phyloP scores from a whole-genome alignment of 192 early-diverging fungal species.

The Podila epicladia region DNA sequence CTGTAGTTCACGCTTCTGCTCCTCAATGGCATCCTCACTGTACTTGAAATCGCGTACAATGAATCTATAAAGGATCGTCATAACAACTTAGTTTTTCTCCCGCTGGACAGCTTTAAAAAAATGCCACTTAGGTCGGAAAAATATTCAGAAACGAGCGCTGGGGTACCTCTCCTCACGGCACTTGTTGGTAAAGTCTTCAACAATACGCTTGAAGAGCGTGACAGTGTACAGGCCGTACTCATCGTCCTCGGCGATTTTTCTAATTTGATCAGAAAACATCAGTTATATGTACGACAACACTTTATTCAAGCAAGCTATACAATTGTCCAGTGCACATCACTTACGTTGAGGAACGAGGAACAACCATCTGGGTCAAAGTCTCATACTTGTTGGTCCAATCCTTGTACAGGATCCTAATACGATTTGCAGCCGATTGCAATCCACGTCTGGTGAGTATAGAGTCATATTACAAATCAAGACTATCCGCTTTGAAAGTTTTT shows the following conservation, averaged over 20 bases:
- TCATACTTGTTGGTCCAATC: constrained; percentile 94
- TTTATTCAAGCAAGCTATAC: too few species aligned
- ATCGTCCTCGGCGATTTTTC: constrained; percentile 92
- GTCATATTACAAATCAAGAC: not conserved
- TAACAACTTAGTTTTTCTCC: not conserved
- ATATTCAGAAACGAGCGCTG: too few species aligned
- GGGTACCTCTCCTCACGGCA: constrained; percentile 84
- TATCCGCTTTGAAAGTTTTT: not conserved
- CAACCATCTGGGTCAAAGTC: constrained; percentile 91
- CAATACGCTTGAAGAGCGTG: constrained; percentile 88
- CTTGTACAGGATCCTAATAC: constrained; percentile 66
- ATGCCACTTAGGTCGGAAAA: too few species aligned
- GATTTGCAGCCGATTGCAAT: too few species aligned
- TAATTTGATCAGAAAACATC: constrained; percentile 16
- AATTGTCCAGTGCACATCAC: constrained; percentile 6
- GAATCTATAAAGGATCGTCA: constrained; percentile 64
- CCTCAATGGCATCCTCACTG: constrained; percentile 80
- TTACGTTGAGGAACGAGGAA: constrained; percentile 92
- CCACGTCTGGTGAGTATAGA: too few species aligned
- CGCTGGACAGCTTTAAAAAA: too few species aligned
- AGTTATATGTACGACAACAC: too few species aligned
- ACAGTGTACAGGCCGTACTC: constrained; percentile 94
- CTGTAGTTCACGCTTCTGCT: constrained; percentile 82
- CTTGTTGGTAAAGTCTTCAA: constrained; percentile 92
- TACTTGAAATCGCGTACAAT: constrained; percentile 97